These are phyloP conservation scores for Diaporthe citriasiana DNA, from an alignment of 2,329 filamentous ascomycete species.

Conservation along the genomic window DNA sequence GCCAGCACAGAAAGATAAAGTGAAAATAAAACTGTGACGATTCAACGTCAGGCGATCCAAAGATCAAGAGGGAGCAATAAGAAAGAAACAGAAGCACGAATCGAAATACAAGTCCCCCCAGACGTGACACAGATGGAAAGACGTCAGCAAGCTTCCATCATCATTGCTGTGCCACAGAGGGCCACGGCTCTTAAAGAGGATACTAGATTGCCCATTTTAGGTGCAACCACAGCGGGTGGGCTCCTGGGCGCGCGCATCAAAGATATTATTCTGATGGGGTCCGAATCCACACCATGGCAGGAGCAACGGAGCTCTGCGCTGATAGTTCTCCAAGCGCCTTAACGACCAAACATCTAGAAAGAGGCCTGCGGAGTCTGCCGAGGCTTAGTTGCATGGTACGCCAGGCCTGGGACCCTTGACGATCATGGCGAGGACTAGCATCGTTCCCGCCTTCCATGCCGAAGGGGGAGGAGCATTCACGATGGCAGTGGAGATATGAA, in stretches of 20 bases:
- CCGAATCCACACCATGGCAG: constrained; percentile 19
- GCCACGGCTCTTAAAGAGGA: constrained; percentile 9
- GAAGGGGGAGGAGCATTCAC: not conserved
- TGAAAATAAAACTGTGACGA: not conserved
- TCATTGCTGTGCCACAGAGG: constrained; percentile 10
- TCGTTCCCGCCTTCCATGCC: not conserved
- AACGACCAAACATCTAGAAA: not conserved
- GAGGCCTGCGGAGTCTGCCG: not conserved
- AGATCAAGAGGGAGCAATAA: not conserved
- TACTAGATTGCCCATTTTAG: not conserved
- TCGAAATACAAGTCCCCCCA: not conserved
- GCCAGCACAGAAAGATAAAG: constrained; percentile 7
- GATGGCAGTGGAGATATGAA: constrained; percentile 1
- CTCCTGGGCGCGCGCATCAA: not conserved
- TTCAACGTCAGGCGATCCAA: not conserved
- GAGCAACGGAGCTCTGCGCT: constrained; percentile 1
- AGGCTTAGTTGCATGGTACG: not conserved
- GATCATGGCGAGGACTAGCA: constrained; percentile 4
- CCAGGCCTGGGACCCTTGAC: constrained; percentile 17
- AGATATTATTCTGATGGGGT: constrained; percentile 29
- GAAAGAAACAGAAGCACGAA: not conserved
- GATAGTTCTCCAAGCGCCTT: not conserved
- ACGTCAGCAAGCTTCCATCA: constrained; percentile 17
- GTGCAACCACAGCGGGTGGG: not conserved
- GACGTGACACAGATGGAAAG: not conserved